These are phyloP conservation scores for Microbotryum violaceum DNA, from an alignment of 1,284 basidiomycete species.

Conservation along the genomic window DNA sequence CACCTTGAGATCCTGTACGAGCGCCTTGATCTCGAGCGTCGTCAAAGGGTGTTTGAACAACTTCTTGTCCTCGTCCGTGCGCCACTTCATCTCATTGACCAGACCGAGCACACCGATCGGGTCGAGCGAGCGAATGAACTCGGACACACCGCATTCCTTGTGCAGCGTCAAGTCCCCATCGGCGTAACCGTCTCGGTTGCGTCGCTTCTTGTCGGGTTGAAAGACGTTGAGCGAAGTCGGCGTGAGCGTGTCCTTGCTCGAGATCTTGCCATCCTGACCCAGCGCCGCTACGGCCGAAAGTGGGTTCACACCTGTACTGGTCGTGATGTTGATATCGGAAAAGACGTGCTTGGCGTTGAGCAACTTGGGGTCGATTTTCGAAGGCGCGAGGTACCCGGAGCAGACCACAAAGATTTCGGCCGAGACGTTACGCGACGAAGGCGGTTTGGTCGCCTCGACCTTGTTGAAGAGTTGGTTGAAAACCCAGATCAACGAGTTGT, in stretches of 20 bases:
- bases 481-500: constrained; percentile 98
- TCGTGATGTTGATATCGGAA: constrained; percentile 63
- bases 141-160: constrained; percentile 61
- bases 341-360: constrained; percentile 97
- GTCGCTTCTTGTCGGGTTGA: constrained; percentile 91
- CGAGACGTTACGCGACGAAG: constrained; percentile 96
- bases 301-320: constrained; percentile 20
- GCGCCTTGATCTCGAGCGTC: constrained; percentile 68
- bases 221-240: constrained; percentile 67
- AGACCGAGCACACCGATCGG: constrained; percentile 74
- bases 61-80: constrained; percentile 74
- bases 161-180: constrained; percentile 91
- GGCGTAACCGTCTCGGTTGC: constrained; percentile 88
- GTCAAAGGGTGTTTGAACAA: constrained; percentile 68
- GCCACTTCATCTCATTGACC: constrained; percentile 72
- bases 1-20: constrained; percentile 89
- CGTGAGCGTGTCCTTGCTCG: constrained; percentile 47
- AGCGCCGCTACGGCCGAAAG: constrained; percentile 4
- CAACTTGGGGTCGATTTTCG: constrained; percentile 95
- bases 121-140: constrained; percentile 60
- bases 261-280: constrained; percentile 15
- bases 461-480: constrained; percentile 93
- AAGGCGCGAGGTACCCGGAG: constrained; percentile 87
- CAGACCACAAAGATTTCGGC: constrained; percentile 99
- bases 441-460: constrained; percentile 98